These are phyloP conservation scores for Clonostachys sp. DNA, from an alignment of 2,329 filamentous ascomycete species.

Conservation along the genomic window DNA sequence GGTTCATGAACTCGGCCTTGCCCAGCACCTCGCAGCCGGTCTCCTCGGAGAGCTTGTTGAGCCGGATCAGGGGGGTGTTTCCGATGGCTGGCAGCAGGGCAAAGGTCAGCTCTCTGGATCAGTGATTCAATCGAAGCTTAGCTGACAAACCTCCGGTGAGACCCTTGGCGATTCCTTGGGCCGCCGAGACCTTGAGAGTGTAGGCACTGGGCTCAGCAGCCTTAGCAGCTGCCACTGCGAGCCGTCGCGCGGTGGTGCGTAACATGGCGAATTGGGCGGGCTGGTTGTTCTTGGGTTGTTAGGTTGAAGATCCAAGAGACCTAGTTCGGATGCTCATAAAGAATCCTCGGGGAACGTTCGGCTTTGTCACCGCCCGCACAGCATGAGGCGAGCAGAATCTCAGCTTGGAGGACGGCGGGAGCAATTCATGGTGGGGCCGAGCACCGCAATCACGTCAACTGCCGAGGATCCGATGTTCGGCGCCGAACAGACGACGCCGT, in stretches of 20 bases:
- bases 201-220: slow-evolving; percentile 46
- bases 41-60: slow-evolving; percentile 82
- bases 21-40: slow-evolving; percentile 93
- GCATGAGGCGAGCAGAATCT: no score
- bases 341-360: no score
- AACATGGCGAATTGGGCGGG: slow-evolving; percentile 48
- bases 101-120: not conserved
- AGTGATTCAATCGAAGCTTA: not conserved
- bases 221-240: slow-evolving; percentile 51
- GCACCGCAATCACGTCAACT: slow-evolving; percentile 4
- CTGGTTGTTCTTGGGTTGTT: no score
- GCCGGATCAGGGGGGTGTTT: slow-evolving; percentile 89
- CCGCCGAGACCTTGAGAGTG: slow-evolving; percentile 69
- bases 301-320: no score
- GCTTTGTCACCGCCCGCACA: no score
- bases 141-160: slow-evolving; percentile 70
- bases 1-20: slow-evolving; percentile 99
- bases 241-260: slow-evolving; percentile 61
- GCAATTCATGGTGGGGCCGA: slow-evolving; percentile 3
- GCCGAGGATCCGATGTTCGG: no score
- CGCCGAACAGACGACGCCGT: no score
- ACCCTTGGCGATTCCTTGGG: slow-evolving; percentile 73
- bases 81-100: slow-evolving; percentile 73
- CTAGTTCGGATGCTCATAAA: no score
- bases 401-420: not conserved